Conservation (phyloP, 139 green algal species). For the Nannochloris sp. region DNA sequence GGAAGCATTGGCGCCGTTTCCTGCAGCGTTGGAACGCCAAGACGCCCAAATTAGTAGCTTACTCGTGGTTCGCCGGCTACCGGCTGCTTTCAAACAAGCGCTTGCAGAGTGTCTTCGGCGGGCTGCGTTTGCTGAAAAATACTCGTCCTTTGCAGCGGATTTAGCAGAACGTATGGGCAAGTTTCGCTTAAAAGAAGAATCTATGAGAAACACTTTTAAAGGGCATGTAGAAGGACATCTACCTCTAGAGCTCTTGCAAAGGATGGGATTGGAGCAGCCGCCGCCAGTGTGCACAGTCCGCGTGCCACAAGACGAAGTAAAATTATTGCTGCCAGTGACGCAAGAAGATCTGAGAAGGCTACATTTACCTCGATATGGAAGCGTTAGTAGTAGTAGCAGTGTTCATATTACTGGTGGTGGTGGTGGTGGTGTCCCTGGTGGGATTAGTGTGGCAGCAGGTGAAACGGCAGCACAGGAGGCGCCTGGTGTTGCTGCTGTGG, state of each 20-base stretch:
- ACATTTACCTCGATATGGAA: slow-evolving; percentile 8
- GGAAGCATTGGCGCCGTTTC: neutral
- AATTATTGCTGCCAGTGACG: slow-evolving; percentile 32
- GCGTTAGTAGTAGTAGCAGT: too few relatives aligned
- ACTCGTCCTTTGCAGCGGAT: slow-evolving; percentile 45
- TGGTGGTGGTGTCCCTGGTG: too few relatives aligned
- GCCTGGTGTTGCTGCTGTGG: neutral
- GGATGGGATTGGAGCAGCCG: slow-evolving; percentile 54
- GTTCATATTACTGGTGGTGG: too few relatives aligned
- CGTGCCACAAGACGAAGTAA: slow-evolving; percentile 31
- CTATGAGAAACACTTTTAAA: slow-evolving; percentile 47
- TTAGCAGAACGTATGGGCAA: slow-evolving; percentile 70
- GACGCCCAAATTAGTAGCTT: slow-evolving; percentile 28
- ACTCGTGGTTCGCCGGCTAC: slow-evolving; percentile 44
- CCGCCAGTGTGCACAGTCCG: slow-evolving; percentile 59
- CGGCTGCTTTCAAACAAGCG: slow-evolving; percentile 66
- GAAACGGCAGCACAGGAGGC: neutral
- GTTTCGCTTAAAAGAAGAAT: slow-evolving; percentile 59
- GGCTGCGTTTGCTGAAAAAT: slow-evolving; percentile 40
- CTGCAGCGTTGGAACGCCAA: slow-evolving; percentile 15
- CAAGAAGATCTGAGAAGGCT: slow-evolving; percentile 42
- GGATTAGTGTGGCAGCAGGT: slow-evolving; percentile 5
- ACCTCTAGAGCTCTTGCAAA: slow-evolving; percentile 47
- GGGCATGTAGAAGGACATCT: slow-evolving; percentile 43
- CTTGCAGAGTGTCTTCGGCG: slow-evolving; percentile 77